phyloP scores from a whole-genome alignment of 306 rosid species.

The Trifolium pratense region DNA sequence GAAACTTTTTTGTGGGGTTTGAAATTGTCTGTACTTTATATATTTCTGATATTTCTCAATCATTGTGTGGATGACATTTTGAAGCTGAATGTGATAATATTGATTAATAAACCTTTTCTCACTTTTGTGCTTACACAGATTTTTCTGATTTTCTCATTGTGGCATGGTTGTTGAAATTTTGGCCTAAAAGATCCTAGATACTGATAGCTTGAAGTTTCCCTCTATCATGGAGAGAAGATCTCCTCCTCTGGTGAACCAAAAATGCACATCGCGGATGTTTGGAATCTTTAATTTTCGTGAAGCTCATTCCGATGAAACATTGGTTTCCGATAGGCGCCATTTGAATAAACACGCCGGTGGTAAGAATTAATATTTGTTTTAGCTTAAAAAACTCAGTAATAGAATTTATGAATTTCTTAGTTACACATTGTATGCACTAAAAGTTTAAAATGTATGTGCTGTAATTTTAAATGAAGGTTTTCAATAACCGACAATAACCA shows the following conservation, averaged over 20 bases:
- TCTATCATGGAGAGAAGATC: slow-evolving; percentile 62
- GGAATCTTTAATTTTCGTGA: slow-evolving; percentile 60
- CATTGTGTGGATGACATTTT: slow-evolving; percentile 21
- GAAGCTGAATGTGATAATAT: neutral
- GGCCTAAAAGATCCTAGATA: slow-evolving; percentile 13
- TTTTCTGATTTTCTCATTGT: slow-evolving; percentile 7
- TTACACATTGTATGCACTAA: neutral
- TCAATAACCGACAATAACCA: neutral
- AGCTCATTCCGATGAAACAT: slow-evolving; percentile 48
- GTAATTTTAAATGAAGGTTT: slow-evolving; percentile 19
- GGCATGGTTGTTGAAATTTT: neutral
- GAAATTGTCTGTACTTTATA: slow-evolving; percentile 6
- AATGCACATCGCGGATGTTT: slow-evolving; percentile 53
- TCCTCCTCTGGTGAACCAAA: slow-evolving; percentile 56
- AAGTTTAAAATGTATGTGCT: neutral
- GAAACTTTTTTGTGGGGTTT: slow-evolving; percentile 19
- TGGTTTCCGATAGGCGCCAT: slow-evolving; percentile 49
- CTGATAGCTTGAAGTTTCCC: neutral
- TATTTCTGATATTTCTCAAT: neutral
- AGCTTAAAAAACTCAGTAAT: too few relatives aligned
- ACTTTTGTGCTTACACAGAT: slow-evolving; percentile 20
- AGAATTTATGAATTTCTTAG: neutral
- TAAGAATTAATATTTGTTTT: slow-evolving; percentile 31
- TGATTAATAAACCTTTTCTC: neutral
- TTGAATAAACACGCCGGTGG: slow-evolving; percentile 45